Evolutionary conservation across 352 stramenopile species (phyloP), one percentile per base, ranked within the genome.

Genomic region (Pythium folliculosum): DNA sequence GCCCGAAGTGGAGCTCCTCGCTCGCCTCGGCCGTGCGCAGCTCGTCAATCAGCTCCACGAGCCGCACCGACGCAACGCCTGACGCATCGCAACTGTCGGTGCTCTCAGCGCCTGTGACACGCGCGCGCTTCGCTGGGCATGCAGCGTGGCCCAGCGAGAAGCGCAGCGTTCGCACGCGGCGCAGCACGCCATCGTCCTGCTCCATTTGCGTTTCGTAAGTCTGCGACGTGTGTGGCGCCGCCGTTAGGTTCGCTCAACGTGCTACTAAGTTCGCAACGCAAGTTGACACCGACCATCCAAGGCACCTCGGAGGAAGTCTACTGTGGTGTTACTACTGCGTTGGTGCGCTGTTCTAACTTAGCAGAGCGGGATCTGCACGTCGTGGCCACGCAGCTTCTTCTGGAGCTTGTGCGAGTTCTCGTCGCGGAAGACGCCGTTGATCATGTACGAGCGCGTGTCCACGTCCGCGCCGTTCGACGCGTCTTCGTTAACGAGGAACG

Each of bases 41-140:
- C 49, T 80, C 62, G 21, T 79, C 68, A 71, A 91, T 90, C 32
- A 84, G 49, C 61, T 91, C 81, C 14, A 87, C 75, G 48, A 91
- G 73, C 47, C 45, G 71, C 49, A 90, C 78, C 3, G 68, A 48
- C 7, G 81, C 81, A 5, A n/a, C 43, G 27, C 17, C 25, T 53
- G 12, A 8, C 1, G 43, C 43, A 19, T 63, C 25, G 17, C 43
- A 10, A 19, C 21, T n/a, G 23, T 52, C 14, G 13, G 40, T 5
- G 40, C 14, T n/a, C 1, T 47, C 40, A 7, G 35, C 35, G 35
- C 8, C 35, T 32, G 27, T 32, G 27, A 40, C 35, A 40, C 35
- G 35, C 35, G 35, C 35, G 35, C 35, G 35, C 8, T 40, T 40
- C 12, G 35, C 12, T 14, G 8, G 35, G 8, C 35, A 7, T 14